Percentiles rank a stretch among this genome's conserved stretches.
phyloP scores from a whole-genome alignment of 2,329 filamentous ascomycete species.

The Penicillium concentricum region DNA sequence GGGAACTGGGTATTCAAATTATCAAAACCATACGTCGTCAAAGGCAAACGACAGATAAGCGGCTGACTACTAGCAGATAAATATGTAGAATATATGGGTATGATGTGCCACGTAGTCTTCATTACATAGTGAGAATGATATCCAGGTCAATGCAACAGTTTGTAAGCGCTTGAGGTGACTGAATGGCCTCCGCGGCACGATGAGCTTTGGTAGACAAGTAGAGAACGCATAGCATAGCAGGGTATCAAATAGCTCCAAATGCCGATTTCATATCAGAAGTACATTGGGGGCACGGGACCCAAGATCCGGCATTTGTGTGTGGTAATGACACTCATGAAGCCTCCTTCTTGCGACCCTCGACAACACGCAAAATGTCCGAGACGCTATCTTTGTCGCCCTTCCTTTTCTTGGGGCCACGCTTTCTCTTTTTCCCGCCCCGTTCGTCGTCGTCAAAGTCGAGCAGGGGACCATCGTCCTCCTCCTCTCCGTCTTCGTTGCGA shows the following conservation, averaged over 20 bases:
- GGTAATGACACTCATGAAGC: slow-evolving; percentile 1
- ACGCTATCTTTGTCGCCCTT: slow-evolving; percentile 64
- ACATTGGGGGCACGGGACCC: too few species aligned
- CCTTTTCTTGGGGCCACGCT: slow-evolving; percentile 56
- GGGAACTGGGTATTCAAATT: not conserved
- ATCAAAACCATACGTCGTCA: not conserved
- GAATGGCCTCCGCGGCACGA: not conserved
- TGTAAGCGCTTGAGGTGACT: too few species aligned
- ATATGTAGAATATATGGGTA: not conserved
- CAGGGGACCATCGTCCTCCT: slow-evolving; percentile 64
- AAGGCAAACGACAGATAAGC: not conserved
- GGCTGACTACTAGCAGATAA: not conserved
- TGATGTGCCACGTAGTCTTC: not conserved
- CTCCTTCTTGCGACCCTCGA: slow-evolving; percentile 61
- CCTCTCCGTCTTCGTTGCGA: slow-evolving; percentile 83
- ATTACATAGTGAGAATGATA: not conserved
- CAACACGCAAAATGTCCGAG: slow-evolving; percentile 74
- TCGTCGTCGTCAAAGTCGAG: slow-evolving; percentile 47
- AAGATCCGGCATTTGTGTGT: too few species aligned
- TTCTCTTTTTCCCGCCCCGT: slow-evolving; percentile 43
- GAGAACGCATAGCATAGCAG: not conserved
- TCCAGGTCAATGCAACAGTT: not conserved
- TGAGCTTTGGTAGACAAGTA: not conserved
- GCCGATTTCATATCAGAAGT: not conserved
- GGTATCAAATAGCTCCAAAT: not conserved